Base-by-base conservation (phyloP, 768 basidiomycete genomes). In the Pleurotus eryngii region DNA sequence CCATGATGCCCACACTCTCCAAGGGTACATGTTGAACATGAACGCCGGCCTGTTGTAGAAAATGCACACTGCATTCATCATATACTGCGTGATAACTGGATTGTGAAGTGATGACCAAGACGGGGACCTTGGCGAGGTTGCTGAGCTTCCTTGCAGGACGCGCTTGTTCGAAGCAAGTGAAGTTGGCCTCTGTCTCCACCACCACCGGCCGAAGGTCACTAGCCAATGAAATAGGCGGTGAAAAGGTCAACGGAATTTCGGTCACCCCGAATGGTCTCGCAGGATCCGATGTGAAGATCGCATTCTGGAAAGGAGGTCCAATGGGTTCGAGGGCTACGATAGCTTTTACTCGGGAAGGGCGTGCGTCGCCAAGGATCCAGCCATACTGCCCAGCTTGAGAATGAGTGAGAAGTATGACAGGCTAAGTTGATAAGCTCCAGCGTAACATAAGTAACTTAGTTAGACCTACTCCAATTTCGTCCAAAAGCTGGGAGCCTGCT, bases 21-120 rank as follows among this genome's bases (percentile, higher is more conserved):
- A 83, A 63, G 14, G 66, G 66, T 39, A 78, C 62, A 59, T 77
- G 74, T 14, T 76, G 68, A 5, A 80, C 77, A 15, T 65, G 54
- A 17, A 81, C 78, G 0, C 80, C 81, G 0, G 76, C 81, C 48
- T 76, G 72, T 20, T 51, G 60, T 55, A 83, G 64, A 63, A 72
- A 83, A 27, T 72, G 66, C 18, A 72, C 78, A 4, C 72, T 80
- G 59, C 74, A 77, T 6, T 65, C 64, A 51, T 83, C 81, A 60
- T 81, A 82, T 9, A 79, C 68, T 0, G 77, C 68, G 58, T 82
- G 81, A 55, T 77, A 82, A 46, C 81, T 73, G 14, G 79, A 67
- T 59, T 83, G 78, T 0, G 78, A 76, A 1, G 81, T 81, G 55
- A 82, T 69, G 9, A 81, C 59, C 14, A 81, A 65, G 27, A 81